Evolutionary conservation across 805 yeast genomes (phyloP).

Genomic region (Spathaspora hagerdaliae): DNA sequence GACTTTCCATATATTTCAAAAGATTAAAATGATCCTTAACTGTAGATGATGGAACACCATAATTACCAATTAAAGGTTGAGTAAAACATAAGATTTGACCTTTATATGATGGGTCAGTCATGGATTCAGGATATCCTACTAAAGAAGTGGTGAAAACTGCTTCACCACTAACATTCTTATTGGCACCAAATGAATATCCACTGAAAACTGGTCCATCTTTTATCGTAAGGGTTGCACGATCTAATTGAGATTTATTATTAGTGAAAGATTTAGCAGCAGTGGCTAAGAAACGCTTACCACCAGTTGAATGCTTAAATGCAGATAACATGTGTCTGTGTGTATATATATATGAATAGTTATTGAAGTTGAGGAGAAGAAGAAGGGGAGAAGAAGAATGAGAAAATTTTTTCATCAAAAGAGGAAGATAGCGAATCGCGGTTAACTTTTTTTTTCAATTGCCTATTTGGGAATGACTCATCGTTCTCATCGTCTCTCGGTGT

Average conservation of each 20-base stretch:
- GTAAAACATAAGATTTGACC: constrained; percentile 97
- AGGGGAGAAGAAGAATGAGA: not conserved
- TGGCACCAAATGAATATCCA: constrained; percentile 95
- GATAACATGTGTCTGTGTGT: not conserved
- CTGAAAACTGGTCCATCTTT: constrained; percentile 90
- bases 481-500: not conserved
- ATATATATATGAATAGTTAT: no score
- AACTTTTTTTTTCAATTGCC: constrained; percentile 12
- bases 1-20: constrained; percentile 87
- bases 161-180: constrained; percentile 89
- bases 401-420: not conserved
- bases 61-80: constrained; percentile 95
- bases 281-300: constrained; percentile 21
- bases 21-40: constrained; percentile 80
- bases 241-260: constrained; percentile 42
- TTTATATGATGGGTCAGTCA: constrained; percentile 97
- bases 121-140: constrained; percentile 97
- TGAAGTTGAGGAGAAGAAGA: not conserved
- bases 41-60: constrained; percentile 90
- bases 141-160: constrained; percentile 97
- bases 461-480: constrained; percentile 22
- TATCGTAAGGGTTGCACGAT: constrained; percentile 85
- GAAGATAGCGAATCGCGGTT: constrained; percentile 34
- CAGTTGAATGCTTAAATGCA: not conserved
- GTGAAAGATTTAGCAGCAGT: constrained; percentile 29